phyloP scores from a whole-genome alignment of 441 rosid genomes.

The Lagerstroemia fauriei region DNA sequence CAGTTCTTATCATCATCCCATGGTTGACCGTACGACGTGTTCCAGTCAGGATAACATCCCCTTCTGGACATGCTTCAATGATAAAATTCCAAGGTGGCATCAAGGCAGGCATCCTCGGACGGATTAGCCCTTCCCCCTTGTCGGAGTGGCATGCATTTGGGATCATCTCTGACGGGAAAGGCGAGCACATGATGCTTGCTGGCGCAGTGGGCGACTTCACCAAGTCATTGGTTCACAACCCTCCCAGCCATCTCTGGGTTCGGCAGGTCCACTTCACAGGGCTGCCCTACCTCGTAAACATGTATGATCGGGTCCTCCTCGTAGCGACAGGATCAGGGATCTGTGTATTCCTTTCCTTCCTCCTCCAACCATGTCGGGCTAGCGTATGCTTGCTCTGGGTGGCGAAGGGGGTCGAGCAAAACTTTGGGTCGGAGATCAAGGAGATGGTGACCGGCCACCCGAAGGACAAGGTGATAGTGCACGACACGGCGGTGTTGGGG shows the following conservation, averaged over 20 bases:
- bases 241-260: conserved; percentile 75
- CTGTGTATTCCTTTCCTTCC: conserved; percentile 67
- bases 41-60: conserved; percentile 45
- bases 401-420: conserved; percentile 71
- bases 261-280: conserved; percentile 69
- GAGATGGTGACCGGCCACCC: conserved; percentile 54
- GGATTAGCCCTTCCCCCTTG: conserved; percentile 77
- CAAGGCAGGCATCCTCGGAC: conserved; percentile 64
- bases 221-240: conserved; percentile 53
- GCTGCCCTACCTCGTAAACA: conserved; percentile 60
- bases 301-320: conserved; percentile 62
- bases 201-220: conserved; percentile 88
- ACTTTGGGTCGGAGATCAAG: conserved; percentile 63
- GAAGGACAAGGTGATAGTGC: conserved; percentile 58
- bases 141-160: conserved; percentile 91
- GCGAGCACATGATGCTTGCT: conserved; percentile 77
- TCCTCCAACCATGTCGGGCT: conserved; percentile 59
- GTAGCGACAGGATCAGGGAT: conserved; percentile 84
- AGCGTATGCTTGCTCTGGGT: conserved; percentile 65
- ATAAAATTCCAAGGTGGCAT: conserved; percentile 69
- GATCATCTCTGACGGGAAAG: conserved; percentile 62
- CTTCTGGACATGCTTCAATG: conserved; percentile 69
- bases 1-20: conserved; percentile 55
- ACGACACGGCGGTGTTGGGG: conserved; percentile 60
- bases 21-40: conserved; percentile 70